phyloP scores from a whole-genome alignment of 345 rosid species.

The Isatis tinctoria region DNA sequence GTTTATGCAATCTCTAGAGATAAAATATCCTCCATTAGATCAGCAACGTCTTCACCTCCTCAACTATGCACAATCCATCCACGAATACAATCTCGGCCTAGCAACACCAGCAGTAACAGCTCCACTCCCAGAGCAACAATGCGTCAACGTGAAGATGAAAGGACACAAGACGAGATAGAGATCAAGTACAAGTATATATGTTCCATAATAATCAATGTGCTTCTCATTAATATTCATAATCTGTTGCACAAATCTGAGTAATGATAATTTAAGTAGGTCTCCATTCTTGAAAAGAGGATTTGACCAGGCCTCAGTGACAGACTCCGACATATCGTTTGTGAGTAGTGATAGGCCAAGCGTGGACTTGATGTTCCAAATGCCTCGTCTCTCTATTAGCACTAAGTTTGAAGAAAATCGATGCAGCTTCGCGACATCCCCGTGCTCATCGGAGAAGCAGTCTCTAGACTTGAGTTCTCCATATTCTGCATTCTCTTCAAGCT shows the following conservation, averaged over 20 bases:
- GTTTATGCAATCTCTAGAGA: slow-evolving; percentile 71
- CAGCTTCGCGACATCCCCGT: slow-evolving; percentile 27
- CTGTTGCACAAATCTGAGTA: background rate
- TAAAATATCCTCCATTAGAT: slow-evolving; percentile 50
- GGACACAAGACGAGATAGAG: slow-evolving; percentile 12
- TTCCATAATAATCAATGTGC: background rate
- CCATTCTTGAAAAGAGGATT: slow-evolving; percentile 6
- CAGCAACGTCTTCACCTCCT: slow-evolving; percentile 48
- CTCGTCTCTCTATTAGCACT: slow-evolving; percentile 17
- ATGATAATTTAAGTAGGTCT: background rate
- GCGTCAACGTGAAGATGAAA: background rate
- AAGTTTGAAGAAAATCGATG: slow-evolving; percentile 29
- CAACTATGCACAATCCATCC: slow-evolving; percentile 15
- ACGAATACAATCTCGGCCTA: slow-evolving; percentile 8
- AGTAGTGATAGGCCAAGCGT: slow-evolving; percentile 43
- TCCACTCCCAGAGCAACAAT: background rate
- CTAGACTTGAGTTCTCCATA: slow-evolving; percentile 18
- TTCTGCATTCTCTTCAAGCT: slow-evolving; percentile 18
- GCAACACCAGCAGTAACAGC: slow-evolving; percentile 6
- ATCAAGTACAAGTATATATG: slow-evolving; percentile 10
- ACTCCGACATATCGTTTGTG: slow-evolving; percentile 33
- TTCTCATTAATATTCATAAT: background rate
- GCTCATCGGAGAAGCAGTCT: slow-evolving; percentile 28
- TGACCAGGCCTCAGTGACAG: slow-evolving; percentile 29
- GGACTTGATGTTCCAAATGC: slow-evolving; percentile 16